Conservation (phyloP, 2,329 filamentous ascomycete genomes). For the Plectosphaerella sp. region DNA sequence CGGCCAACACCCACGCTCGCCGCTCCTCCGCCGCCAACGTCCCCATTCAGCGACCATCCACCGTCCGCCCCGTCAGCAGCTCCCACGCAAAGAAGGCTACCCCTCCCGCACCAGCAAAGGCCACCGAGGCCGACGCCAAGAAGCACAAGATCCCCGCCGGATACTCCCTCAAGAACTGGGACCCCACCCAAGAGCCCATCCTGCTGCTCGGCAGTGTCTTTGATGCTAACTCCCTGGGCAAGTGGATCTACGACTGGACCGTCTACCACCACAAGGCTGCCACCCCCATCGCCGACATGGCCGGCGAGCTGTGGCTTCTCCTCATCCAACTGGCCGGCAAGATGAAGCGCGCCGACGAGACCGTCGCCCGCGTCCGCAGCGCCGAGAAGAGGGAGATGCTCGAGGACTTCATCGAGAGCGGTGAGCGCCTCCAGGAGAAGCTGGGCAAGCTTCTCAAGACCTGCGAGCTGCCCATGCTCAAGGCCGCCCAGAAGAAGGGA, state of each 20-base stretch:
- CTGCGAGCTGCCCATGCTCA: constrained; percentile 94
- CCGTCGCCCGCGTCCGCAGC: constrained; percentile 65
- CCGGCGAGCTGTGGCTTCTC: constrained; percentile 91
- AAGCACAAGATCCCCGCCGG: constrained; percentile 76
- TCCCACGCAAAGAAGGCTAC: constrained; percentile 33
- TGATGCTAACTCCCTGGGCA: constrained; percentile 93
- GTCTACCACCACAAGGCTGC: constrained; percentile 81
- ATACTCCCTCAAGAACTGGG: constrained; percentile 98
- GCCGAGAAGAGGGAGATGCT: constrained; percentile 74
- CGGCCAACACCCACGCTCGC: constrained; percentile 37
- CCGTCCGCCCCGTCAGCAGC: constrained; percentile 39
- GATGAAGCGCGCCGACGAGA: constrained; percentile 84
- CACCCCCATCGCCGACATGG: constrained; percentile 83
- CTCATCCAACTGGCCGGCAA: constrained; percentile 93
- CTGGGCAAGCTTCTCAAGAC: constrained; percentile 83
- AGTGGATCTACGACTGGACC: constrained; percentile 99
- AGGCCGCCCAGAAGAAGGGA: constrained; percentile 62
- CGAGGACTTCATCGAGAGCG: constrained; percentile 85
- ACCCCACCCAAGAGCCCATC: constrained; percentile 89
- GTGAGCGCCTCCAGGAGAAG: constrained; percentile 80
- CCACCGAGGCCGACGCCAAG: constrained; percentile 56
- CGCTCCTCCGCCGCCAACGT: constrained; percentile 41
- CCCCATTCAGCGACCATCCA: constrained; percentile 45
- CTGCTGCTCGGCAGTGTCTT: constrained; percentile 93
- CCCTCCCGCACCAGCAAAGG: constrained; percentile 34